Percentiles rank a stretch among this genome's conserved stretches.
Conservation (phyloP, 2,329 filamentous ascomycete genomes). For the Zalaria sp. region DNA sequence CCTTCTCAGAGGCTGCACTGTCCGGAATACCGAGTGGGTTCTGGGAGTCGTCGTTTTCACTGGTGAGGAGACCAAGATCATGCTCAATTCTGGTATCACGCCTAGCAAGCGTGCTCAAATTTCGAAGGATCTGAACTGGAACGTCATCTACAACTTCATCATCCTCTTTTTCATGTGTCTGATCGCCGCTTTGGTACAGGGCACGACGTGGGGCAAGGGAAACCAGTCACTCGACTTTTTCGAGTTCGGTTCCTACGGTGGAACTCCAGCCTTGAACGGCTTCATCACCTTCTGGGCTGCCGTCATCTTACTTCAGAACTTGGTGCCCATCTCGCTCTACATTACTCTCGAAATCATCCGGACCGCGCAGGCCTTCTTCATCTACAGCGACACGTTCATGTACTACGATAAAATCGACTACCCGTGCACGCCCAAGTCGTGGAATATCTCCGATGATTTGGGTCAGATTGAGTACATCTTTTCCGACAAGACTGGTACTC, state of each 20-base stretch:
- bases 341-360: slow-evolving; percentile 94
- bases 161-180: slow-evolving; percentile 85
- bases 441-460: slow-evolving; percentile 97
- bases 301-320: slow-evolving; percentile 91
- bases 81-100: slow-evolving; percentile 94
- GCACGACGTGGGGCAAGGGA: slow-evolving; percentile 61
- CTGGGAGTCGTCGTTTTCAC: slow-evolving; percentile 89
- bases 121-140: slow-evolving; percentile 88
- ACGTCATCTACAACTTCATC: slow-evolving; percentile 91
- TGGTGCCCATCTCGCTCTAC: slow-evolving; percentile 96
- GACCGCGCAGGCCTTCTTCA: slow-evolving; percentile 87
- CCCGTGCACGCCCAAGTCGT: slow-evolving; percentile 90
- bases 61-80: slow-evolving; percentile 94
- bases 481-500: slow-evolving; percentile 81
- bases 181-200: slow-evolving; percentile 70
- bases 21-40: slow-evolving; percentile 93
- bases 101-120: slow-evolving; percentile 88
- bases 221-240: slow-evolving; percentile 69
- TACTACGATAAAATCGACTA: slow-evolving; percentile 93
- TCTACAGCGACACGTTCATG: slow-evolving; percentile 92
- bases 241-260: slow-evolving; percentile 62
- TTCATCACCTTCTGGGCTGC: slow-evolving; percentile 96
- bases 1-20: slow-evolving; percentile 79
- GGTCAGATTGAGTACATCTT: slow-evolving; percentile 99
- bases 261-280: slow-evolving; percentile 61